These are phyloP conservation scores for Ochromonas danica DNA, from an alignment of 108 stramenopile genomes.

Conservation along the genomic window DNA sequence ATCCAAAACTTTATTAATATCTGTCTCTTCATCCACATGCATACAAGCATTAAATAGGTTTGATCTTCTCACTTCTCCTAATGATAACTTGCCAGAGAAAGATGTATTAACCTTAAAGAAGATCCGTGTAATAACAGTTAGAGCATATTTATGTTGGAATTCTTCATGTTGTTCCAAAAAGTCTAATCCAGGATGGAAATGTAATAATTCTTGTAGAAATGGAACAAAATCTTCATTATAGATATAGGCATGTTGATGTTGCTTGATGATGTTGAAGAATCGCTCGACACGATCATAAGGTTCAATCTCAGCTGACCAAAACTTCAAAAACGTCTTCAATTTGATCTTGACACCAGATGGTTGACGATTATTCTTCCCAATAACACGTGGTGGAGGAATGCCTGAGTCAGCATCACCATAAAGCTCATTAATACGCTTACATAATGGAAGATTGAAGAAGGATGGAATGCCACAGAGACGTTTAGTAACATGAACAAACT, in stretches of 20 bases:
- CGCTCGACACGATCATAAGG: constrained; percentile 80
- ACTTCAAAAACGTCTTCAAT: constrained; percentile 67
- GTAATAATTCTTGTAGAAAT: constrained; percentile 80
- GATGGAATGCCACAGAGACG: constrained; percentile 82
- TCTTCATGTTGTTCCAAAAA: constrained; percentile 87
- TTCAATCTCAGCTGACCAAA: constrained; percentile 82
- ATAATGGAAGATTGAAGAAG: constrained; percentile 85
- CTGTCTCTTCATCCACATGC: constrained; percentile 87
- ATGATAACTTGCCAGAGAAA: constrained; percentile 81
- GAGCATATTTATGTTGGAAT: constrained; percentile 93
- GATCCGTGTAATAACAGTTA: constrained; percentile 93
- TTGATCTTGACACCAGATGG: not conserved
- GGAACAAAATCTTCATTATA: constrained; percentile 85
- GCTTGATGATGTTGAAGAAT: constrained; percentile 84
- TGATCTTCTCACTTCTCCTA: constrained; percentile 75
- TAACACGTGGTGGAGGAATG: no score
- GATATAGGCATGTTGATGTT: constrained; percentile 71
- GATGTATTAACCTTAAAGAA: constrained; percentile 80
- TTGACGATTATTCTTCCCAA: no score
- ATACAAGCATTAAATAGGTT: constrained; percentile 77
- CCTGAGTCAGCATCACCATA: no score
- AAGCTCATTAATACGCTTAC: constrained; percentile 70
- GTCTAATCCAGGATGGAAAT: constrained; percentile 77
- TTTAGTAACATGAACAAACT: constrained; percentile 84
- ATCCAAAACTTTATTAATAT: constrained; percentile 84